Evolutionary conservation across 2,329 filamentous ascomycete species (phyloP).

Genomic region (Saccharata proteae): DNA sequence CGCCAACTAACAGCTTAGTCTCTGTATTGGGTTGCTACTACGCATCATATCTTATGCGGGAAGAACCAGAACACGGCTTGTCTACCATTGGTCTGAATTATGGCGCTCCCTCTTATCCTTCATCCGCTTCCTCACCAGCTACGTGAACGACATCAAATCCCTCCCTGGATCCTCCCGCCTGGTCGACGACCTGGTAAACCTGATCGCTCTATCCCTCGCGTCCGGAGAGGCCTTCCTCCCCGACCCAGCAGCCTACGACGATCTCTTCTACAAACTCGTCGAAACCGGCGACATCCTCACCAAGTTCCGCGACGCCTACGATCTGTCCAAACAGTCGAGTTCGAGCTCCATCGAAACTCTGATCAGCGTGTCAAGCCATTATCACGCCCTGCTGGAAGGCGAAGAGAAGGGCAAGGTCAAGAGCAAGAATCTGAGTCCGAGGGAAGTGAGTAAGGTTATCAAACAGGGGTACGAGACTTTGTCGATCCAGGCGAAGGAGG

Average conservation of each 20-base stretch:
- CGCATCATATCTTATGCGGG: constrained; percentile 76
- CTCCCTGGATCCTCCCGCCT: constrained; percentile 60
- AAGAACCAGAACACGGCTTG: constrained; percentile 65
- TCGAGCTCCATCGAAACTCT: constrained; percentile 70
- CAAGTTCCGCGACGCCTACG: constrained; percentile 72
- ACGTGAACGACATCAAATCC: constrained; percentile 62
- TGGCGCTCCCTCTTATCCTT: constrained; percentile 83
- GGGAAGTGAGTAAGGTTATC: constrained; percentile 80
- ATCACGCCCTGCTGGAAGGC: constrained; percentile 66
- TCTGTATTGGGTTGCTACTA: constrained; percentile 70
- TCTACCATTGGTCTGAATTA: constrained; percentile 91
- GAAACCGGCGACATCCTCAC: constrained; percentile 74
- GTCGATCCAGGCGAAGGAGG: constrained; percentile 80
- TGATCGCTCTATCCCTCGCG: constrained; percentile 73
- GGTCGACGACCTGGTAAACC: constrained; percentile 65
- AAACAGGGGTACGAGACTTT: constrained; percentile 94
- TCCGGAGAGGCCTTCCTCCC: constrained; percentile 85
- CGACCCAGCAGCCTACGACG: constrained; percentile 77
- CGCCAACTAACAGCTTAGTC: constrained; percentile 25
- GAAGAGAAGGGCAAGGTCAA: constrained; percentile 36
- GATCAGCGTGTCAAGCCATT: constrained; percentile 72
- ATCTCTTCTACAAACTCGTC: constrained; percentile 96
- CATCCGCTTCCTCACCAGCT: constrained; percentile 80
- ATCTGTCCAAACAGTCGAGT: constrained; percentile 24
- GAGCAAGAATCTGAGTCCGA: constrained; percentile 62